Evolutionary conservation across 352 stramenopile species (phyloP).

Genomic region (Phytophthora palmivora): DNA sequence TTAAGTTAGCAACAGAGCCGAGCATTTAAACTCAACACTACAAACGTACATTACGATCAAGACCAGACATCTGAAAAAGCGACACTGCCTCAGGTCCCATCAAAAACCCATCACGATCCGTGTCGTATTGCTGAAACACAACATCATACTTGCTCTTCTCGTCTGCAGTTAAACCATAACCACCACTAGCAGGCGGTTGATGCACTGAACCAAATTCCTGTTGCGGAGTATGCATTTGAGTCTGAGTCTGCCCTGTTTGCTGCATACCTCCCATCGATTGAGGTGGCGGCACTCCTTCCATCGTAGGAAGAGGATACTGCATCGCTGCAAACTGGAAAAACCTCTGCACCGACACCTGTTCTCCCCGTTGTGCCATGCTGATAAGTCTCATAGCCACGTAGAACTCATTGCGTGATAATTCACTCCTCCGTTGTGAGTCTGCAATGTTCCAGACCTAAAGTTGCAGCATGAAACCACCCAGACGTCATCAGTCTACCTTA

Average conservation of each 20-base stretch:
- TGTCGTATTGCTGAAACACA: constrained; percentile 94
- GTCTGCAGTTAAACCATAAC: constrained; percentile 87
- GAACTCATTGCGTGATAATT: constrained; percentile 84
- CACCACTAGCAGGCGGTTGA: constrained; percentile 4
- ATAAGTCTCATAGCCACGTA: constrained; percentile 90
- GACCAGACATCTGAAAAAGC: constrained; percentile 94
- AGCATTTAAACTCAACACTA: background rate
- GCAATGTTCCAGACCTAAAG: constrained; percentile 83
- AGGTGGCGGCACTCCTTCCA: constrained; percentile 73
- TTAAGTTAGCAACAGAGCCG: constrained; percentile 3
- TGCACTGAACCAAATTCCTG: constrained; percentile 24
- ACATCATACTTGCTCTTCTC: constrained; percentile 92
- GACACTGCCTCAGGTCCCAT: constrained; percentile 89
- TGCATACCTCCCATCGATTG: constrained; percentile 21
- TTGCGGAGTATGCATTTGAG: constrained; percentile 10
- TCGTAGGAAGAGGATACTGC: constrained; percentile 61
- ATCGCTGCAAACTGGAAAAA: constrained; percentile 70
- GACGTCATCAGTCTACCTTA: constrained; percentile 3
- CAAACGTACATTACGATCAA: constrained; percentile 82
- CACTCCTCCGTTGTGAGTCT: constrained; percentile 70
- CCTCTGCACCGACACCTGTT: constrained; percentile 66
- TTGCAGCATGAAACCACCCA: constrained; percentile 2
- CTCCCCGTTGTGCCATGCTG: constrained; percentile 81
- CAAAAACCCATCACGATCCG: constrained; percentile 91
- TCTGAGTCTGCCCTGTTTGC: constrained; percentile 14